Conservation (phyloP, 441 rosid species). For the Lepidium campestre region DNA sequence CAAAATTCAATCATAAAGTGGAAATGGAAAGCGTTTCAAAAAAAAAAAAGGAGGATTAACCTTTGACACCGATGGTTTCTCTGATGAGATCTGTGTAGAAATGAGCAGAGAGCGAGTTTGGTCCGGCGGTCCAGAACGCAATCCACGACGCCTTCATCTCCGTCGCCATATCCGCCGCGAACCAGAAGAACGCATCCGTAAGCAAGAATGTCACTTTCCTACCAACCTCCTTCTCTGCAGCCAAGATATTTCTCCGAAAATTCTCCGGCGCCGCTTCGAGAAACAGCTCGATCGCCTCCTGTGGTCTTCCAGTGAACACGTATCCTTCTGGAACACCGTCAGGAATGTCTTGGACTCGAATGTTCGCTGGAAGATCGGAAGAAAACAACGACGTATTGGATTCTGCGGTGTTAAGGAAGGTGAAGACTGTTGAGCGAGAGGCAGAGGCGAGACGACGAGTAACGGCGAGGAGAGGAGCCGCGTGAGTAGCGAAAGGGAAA, state of each 20-base stretch:
- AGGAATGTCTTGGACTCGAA: constrained; percentile 32
- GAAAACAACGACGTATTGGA: constrained; percentile 31
- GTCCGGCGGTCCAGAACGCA: constrained; percentile 38
- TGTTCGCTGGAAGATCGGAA: constrained; percentile 6
- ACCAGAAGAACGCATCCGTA: constrained; percentile 51
- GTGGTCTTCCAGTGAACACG: constrained; percentile 35
- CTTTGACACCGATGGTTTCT: constrained; percentile 13
- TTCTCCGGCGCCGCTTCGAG: constrained; percentile 36
- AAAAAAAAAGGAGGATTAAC: background rate
- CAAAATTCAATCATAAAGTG: background rate
- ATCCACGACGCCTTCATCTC: constrained; percentile 40
- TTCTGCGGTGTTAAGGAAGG: constrained; percentile 41
- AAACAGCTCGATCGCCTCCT: constrained; percentile 54
- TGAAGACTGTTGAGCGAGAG: constrained; percentile 33
- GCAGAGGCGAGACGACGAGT: constrained; percentile 35
- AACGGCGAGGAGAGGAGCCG: constrained; percentile 39
- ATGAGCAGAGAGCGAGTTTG: constrained; percentile 40
- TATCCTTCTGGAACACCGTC: constrained; percentile 46
- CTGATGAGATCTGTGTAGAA: constrained; percentile 34
- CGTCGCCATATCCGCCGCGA: constrained; percentile 36
- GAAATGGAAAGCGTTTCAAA: background rate
- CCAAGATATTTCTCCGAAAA: constrained; percentile 34
- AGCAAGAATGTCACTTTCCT: constrained; percentile 42
- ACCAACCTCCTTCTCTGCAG: constrained; percentile 41
- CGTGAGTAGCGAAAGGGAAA: constrained; percentile 48